Evolutionary conservation across 2,329 filamentous ascomycete genomes (phyloP).

Genomic region (Exophiala alcalophila): DNA sequence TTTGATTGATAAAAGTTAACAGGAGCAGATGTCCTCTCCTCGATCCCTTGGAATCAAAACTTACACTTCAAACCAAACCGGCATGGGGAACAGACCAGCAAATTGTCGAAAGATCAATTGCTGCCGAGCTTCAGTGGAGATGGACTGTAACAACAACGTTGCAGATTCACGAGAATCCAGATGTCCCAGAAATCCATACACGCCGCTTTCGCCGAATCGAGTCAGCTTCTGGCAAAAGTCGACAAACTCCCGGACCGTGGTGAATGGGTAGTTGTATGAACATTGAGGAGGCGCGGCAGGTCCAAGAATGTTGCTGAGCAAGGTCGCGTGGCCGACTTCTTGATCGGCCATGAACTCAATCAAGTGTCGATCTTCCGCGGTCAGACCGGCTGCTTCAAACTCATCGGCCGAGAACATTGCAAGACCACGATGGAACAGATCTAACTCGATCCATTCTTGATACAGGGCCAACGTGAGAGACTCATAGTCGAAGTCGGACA

Average conservation of each 20-base stretch:
- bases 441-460: slow-evolving; percentile 80
- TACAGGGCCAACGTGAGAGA: slow-evolving; percentile 72
- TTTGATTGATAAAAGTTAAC: too few relatives aligned
- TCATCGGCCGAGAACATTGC: slow-evolving; percentile 66
- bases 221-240: slow-evolving; percentile 83
- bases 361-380: slow-evolving; percentile 64
- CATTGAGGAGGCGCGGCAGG: slow-evolving; percentile 68
- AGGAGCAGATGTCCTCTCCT: too few relatives aligned
- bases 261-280: slow-evolving; percentile 76
- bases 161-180: slow-evolving; percentile 72
- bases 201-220: slow-evolving; percentile 66
- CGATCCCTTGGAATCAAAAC: too few relatives aligned
- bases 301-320: slow-evolving; percentile 73
- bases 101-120: slow-evolving; percentile 84
- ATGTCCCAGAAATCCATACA: slow-evolving; percentile 77
- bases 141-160: slow-evolving; percentile 70
- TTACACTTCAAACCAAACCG: slow-evolving; percentile 63
- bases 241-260: slow-evolving; percentile 69
- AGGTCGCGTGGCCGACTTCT: slow-evolving; percentile 72
- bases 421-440: slow-evolving; percentile 75
- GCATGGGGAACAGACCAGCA: slow-evolving; percentile 74
- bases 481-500: slow-evolving; percentile 81
- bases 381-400: slow-evolving; percentile 66
- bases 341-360: slow-evolving; percentile 75
- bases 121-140: slow-evolving; percentile 76